phyloP scores from a whole-genome alignment of 495 filamentous ascomycete genomes.

The Neurospora africana region DNA sequence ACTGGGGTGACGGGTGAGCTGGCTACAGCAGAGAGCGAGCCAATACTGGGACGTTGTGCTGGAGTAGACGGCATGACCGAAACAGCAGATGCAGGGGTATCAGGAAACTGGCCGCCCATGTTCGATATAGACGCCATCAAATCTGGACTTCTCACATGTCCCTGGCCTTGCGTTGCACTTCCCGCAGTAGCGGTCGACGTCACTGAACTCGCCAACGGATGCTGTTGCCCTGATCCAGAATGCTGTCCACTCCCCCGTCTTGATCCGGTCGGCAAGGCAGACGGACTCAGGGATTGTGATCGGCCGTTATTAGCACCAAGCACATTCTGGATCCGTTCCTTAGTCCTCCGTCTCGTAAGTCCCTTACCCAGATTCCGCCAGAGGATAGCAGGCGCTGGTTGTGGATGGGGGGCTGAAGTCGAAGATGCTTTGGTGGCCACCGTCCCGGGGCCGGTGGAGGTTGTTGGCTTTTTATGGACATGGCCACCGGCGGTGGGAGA shows the following conservation, averaged over 20 bases:
- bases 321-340: background rate
- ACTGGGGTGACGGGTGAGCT: background rate
- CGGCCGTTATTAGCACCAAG: background rate
- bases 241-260: background rate
- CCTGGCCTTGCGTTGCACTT: background rate
- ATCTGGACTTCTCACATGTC: background rate
- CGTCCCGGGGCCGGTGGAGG: background rate
- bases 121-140: background rate
- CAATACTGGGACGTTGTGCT: background rate
- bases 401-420: background rate
- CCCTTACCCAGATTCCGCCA: background rate
- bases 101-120: background rate
- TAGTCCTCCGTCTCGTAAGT: background rate
- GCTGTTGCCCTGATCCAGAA: background rate
- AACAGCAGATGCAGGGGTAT: background rate
- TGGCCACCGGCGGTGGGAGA: background rate
- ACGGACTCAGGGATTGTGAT: background rate
- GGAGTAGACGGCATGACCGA: background rate
- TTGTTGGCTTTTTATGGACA: background rate
- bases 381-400: background rate
- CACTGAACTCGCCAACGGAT: background rate
- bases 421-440: background rate
- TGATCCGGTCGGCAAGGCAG: background rate
- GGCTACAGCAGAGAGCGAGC: background rate
- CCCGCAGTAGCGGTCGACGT: background rate